Conservation (phyloP, 1,139 yeast genomes). For the Nakaseomyces bracarensis region DNA sequence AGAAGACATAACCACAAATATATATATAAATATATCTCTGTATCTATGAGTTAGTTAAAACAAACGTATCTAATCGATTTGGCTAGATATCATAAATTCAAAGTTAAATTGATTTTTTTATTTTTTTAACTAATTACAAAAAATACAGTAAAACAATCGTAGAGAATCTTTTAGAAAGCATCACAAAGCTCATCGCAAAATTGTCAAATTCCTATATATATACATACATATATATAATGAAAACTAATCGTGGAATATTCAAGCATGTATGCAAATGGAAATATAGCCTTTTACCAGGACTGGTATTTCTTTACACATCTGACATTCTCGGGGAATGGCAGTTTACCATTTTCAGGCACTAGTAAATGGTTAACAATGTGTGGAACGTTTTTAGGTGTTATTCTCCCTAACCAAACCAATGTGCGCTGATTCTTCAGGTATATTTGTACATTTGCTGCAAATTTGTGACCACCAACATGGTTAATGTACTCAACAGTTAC, state of each 20-base stretch:
- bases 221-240: too few species aligned
- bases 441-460: conserved; percentile 77
- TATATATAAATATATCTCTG: too few species aligned
- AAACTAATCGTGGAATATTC: too few species aligned
- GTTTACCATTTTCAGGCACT: conserved; percentile 23
- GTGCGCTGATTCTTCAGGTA: conserved; percentile 60
- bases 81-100: too few species aligned
- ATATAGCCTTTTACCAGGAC: conserved; percentile 18
- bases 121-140: too few species aligned
- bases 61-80: too few species aligned
- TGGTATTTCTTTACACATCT: conserved; percentile 30
- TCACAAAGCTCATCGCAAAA: too few species aligned
- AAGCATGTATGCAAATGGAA: not conserved
- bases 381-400: conserved; percentile 65
- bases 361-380: conserved; percentile 57
- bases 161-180: too few species aligned
- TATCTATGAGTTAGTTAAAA: too few species aligned
- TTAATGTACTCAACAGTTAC: conserved; percentile 60
- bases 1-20: conserved; percentile 4
- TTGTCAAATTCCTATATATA: too few species aligned
- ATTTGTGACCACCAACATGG: conserved; percentile 95
- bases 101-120: too few species aligned
- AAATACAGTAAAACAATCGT: too few species aligned
- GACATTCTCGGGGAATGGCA: conserved; percentile 31
- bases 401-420: conserved; percentile 81